These are phyloP conservation scores for Moniliophthora roreri DNA, from an alignment of 1,284 basidiomycete species.

Conservation along the genomic window DNA sequence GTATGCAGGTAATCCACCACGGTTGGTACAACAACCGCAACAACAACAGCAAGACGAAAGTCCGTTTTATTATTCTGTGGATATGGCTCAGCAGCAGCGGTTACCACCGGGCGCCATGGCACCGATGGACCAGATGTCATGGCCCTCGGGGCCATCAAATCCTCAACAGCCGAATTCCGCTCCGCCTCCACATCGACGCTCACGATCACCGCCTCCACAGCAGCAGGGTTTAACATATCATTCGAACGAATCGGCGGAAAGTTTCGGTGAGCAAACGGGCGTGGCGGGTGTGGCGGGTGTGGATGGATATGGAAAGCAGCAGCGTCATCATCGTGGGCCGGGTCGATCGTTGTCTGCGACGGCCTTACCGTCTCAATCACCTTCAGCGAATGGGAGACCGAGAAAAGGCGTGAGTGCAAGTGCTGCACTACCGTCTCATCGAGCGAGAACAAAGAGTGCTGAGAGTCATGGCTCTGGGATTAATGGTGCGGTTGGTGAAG, in stretches of 20 bases:
- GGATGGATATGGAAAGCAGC: neutral
- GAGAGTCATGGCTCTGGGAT: slow-evolving; percentile 24
- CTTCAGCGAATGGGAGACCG: slow-evolving; percentile 52
- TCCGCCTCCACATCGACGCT: slow-evolving; percentile 25
- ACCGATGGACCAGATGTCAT: slow-evolving; percentile 39
- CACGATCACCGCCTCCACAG: slow-evolving; percentile 32
- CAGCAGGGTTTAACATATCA: slow-evolving; percentile 20
- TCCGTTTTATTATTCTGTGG: slow-evolving; percentile 33
- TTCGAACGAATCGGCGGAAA: slow-evolving; percentile 31
- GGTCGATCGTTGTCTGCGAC: slow-evolving; percentile 70
- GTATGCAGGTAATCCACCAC: slow-evolving; percentile 17
- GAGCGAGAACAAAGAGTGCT: slow-evolving; percentile 40
- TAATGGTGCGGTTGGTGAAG: slow-evolving; percentile 44
- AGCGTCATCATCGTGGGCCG: slow-evolving; percentile 23
- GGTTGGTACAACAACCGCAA: slow-evolving; percentile 12
- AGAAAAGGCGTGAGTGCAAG: slow-evolving; percentile 69
- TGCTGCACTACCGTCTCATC: slow-evolving; percentile 41
- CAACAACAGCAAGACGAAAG: slow-evolving; percentile 13
- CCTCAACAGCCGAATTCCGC: slow-evolving; percentile 14
- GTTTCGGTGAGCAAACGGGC: slow-evolving; percentile 24
- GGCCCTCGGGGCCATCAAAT: slow-evolving; percentile 17
- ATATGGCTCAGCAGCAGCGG: slow-evolving; percentile 29
- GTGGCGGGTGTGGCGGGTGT: slow-evolving; percentile 27
- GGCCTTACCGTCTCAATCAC: slow-evolving; percentile 40
- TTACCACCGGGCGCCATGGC: slow-evolving; percentile 66